Evolutionary conservation across 2,329 filamentous ascomycete species (phyloP).

Genomic region (Leptographium procerum): DNA sequence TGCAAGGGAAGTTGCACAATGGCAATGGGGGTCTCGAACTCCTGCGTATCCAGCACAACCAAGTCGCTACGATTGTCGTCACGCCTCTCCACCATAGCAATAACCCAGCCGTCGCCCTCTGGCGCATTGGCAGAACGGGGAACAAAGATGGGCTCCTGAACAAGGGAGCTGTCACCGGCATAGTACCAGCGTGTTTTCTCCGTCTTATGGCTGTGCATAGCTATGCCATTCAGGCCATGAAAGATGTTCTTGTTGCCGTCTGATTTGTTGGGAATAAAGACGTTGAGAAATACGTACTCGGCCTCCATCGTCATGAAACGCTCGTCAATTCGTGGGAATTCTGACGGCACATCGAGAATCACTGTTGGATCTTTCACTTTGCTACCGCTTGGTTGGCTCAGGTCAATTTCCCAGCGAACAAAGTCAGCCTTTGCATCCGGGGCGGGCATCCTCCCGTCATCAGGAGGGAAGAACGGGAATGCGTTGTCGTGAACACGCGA

Average conservation of each 20-base stretch:
- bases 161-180: not conserved
- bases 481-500: slow-evolving; percentile 27
- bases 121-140: not conserved
- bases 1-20: slow-evolving; percentile 1
- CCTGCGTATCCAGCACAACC: not conserved
- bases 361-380: slow-evolving; percentile 19
- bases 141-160: slow-evolving; percentile 1
- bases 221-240: not conserved
- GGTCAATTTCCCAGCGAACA: slow-evolving; percentile 29
- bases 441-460: slow-evolving; percentile 17
- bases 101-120: not conserved
- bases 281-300: not conserved
- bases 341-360: slow-evolving; percentile 14
- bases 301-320: slow-evolving; percentile 17
- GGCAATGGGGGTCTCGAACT: not conserved
- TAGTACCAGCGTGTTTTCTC: not conserved
- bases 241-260: slow-evolving; percentile 1
- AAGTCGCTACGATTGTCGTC: not conserved
- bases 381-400: slow-evolving; percentile 14
- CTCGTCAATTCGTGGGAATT: slow-evolving; percentile 31
- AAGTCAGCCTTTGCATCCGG: slow-evolving; percentile 27
- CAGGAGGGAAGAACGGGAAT: slow-evolving; percentile 25
- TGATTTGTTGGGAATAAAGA: not conserved
- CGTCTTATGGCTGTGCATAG: not conserved
- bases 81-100: slow-evolving; percentile 1